phyloP scores from a whole-genome alignment of 768 basidiomycete species.

The Leccinellum rugosiceps region DNA sequence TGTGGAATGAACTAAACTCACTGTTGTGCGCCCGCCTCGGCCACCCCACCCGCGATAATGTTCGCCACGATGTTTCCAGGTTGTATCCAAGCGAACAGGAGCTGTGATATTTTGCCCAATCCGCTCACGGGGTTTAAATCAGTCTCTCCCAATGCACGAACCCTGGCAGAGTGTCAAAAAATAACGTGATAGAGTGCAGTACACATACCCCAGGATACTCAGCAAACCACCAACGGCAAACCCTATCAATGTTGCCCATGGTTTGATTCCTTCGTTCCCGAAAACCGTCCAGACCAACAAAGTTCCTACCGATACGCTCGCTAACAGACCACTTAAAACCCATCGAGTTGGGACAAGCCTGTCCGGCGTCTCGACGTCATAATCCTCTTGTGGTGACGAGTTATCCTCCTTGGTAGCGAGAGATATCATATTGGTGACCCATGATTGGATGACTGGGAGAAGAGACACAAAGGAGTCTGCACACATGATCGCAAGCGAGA shows the following conservation, averaged over 20 bases:
- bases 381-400: slow-evolving; percentile 33
- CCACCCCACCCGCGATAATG: slow-evolving; percentile 95
- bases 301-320: slow-evolving; percentile 67
- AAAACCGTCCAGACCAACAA: slow-evolving; percentile 86
- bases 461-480: slow-evolving; percentile 87
- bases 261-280: slow-evolving; percentile 86
- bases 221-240: slow-evolving; percentile 80
- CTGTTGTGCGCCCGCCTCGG: slow-evolving; percentile 94
- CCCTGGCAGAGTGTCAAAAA: slow-evolving; percentile 42
- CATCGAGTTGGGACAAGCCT: slow-evolving; percentile 77
- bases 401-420: slow-evolving; percentile 26
- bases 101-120: slow-evolving; percentile 90
- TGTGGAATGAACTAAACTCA: slow-evolving; percentile 32
- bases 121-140: slow-evolving; percentile 92
- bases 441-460: slow-evolving; percentile 65
- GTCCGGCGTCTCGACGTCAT: slow-evolving; percentile 74
- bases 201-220: slow-evolving; percentile 78
- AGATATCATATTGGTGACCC: slow-evolving; percentile 35
- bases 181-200: not conserved
- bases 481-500: slow-evolving; percentile 93
- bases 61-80: slow-evolving; percentile 97
- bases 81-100: slow-evolving; percentile 92
- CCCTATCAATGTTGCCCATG: slow-evolving; percentile 90
- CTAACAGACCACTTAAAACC: slow-evolving; percentile 67
- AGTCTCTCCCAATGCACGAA: slow-evolving; percentile 93